phyloP scores from a whole-genome alignment of 1,284 basidiomycete species.

The Anthracocystis panici-leucophaei region DNA sequence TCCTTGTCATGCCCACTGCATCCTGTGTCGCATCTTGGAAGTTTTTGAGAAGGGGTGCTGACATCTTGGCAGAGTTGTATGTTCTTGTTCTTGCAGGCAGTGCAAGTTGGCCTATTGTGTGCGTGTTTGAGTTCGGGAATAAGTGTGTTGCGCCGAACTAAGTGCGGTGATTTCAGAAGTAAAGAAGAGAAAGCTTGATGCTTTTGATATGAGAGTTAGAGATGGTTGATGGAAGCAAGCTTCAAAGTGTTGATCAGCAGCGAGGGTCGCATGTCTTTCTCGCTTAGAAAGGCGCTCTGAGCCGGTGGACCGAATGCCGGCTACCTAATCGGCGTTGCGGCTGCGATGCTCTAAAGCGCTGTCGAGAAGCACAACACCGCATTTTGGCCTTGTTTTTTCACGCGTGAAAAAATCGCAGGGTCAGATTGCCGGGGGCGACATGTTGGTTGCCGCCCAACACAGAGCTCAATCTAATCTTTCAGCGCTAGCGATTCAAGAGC shows the following conservation, averaged over 20 bases:
- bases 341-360: slow-evolving; percentile 1
- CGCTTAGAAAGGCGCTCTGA: not conserved
- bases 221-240: too few species aligned
- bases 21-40: slow-evolving; percentile 48
- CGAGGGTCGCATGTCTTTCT: not conserved
- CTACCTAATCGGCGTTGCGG: not conserved
- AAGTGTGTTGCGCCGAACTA: not conserved
- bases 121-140: too few species aligned
- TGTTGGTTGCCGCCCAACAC: not conserved
- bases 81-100: not conserved
- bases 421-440: not conserved
- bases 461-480: not conserved
- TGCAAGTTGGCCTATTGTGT: not conserved
- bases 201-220: too few species aligned
- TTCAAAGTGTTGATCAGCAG: too few species aligned
- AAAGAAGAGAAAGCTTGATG: too few species aligned
- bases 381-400: slow-evolving; percentile 7
- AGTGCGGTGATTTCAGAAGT: too few species aligned
- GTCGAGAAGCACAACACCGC: not conserved
- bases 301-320: slow-evolving; percentile 22
- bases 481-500: not conserved
- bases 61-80: slow-evolving; percentile 17
- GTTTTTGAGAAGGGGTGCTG: slow-evolving; percentile 29
- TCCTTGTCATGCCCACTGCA: slow-evolving; percentile 41
- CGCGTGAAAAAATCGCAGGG: slow-evolving; percentile 14